These are phyloP conservation scores for Ambrosia artemisiifolia DNA, from an alignment of 129 eudicot species.

Conservation along the genomic window DNA sequence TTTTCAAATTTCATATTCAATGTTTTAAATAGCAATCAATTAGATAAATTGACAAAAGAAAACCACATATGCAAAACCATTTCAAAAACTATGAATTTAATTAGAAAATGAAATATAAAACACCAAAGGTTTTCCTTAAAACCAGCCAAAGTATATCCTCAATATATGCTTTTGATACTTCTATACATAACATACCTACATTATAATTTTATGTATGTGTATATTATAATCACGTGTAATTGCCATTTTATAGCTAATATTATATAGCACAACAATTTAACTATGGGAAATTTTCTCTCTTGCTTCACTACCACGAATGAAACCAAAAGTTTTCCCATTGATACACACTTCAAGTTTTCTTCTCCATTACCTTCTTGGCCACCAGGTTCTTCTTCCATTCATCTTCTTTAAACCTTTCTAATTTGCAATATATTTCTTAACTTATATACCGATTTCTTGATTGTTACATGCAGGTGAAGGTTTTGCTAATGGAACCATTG, in stretches of 20 bases:
- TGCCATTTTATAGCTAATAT: not conserved
- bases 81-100: too few species aligned
- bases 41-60: too few species aligned
- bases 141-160: too few species aligned
- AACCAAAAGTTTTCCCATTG: constrained; percentile 21
- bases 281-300: constrained; percentile 28
- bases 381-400: constrained; percentile 23
- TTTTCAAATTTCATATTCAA: too few species aligned
- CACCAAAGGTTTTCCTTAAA: too few species aligned
- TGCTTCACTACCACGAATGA: constrained; percentile 18
- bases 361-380: constrained; percentile 51
- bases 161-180: not conserved
- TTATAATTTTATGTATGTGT: not conserved
- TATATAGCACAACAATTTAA: not conserved
- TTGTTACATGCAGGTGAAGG: constrained; percentile 29
- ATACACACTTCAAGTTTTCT: constrained; percentile 30
- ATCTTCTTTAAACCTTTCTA: not conserved
- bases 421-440: not conserved
- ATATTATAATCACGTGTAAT: not conserved
- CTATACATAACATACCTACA: not conserved
- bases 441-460: not conserved
- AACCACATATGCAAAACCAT: too few species aligned
- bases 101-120: too few species aligned
- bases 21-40: too few species aligned
- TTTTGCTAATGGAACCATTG: constrained; percentile 42